Base-by-base conservation (phyloP, 345 rosid species). In the Firmiana major region DNA sequence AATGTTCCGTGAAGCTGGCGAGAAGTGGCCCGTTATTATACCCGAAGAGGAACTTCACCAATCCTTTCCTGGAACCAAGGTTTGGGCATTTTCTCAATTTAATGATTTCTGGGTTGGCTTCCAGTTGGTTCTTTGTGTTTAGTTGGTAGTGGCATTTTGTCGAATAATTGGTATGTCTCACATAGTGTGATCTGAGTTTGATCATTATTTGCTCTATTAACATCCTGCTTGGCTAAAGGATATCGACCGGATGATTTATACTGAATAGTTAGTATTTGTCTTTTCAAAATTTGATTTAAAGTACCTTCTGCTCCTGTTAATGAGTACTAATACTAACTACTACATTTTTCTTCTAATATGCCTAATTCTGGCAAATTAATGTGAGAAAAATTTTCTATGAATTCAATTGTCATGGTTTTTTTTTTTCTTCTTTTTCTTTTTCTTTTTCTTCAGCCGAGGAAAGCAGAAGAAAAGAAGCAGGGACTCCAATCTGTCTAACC, bases 1-100 rank as follows among this genome's bases (percentile, higher is more conserved):
- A 76, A 92, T 92, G 98, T 95, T 93, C 82, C 92, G 92, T 10
- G 97, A 95, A 72, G 93, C 97, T 6, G 97, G 98, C 0, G 97
- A 90, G 87, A 88, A 90, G 55, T 93, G 98, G 97, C 98, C 97
- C 26, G 93, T 92, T 43, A 46, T 90, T 17, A 92, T 93, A 57
- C 98, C 98, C 11, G 97, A 86, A 1, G 93, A 84, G 73, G 99
- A 95, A 82, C 82, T 93, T 77, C 88, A 57, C 49, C 87, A 82
- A 80, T 83, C 83, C 7, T 87, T 90, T 64, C 96, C 96, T 26
- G 93, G 91, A 71, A 87, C 90, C 73, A 92, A 95, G 98, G 98
- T 95, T 15, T 67, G 83, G 79, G 26, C 6, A 19, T 40, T 22
- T 42, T 38, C 34, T 45, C 59, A 9, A 19, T 10, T 66, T 34